Percentiles rank a stretch among this genome's conserved stretches.
These are phyloP conservation scores for Naegleria lovaniensis DNA, from an alignment of 208 protist species.

Conservation along the genomic window DNA sequence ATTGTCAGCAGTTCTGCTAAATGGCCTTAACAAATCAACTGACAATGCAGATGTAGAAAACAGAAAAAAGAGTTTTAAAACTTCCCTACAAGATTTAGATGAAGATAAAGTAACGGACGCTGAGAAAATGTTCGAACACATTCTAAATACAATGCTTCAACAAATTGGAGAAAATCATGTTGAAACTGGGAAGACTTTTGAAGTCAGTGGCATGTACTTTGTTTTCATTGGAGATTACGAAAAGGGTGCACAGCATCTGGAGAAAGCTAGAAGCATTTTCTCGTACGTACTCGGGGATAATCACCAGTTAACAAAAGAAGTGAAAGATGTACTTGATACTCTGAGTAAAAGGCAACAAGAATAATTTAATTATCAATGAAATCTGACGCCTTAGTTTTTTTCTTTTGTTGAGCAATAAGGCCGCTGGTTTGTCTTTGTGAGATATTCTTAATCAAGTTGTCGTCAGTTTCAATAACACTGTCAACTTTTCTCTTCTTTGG, in stretches of 20 bases:
- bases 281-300: background rate
- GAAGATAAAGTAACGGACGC: constrained; percentile 6
- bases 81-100: background rate
- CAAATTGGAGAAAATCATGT: constrained; percentile 14
- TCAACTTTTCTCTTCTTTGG: background rate
- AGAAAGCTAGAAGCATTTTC: background rate
- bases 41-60: background rate
- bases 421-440: background rate
- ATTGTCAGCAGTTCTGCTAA: background rate
- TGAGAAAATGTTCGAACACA: constrained; percentile 5
- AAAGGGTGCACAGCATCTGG: background rate
- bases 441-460: background rate
- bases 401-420: background rate
- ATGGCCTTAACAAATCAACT: no score
- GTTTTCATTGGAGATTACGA: background rate
- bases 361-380: constrained; percentile 3
- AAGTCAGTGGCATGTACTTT: background rate
- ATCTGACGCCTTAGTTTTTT: background rate
- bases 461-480: background rate
- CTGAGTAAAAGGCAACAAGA: background rate
- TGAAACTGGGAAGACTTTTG: background rate
- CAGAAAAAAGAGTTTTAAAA: background rate
- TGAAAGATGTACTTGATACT: background rate
- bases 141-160: background rate
- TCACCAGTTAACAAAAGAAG: background rate